Evolutionary conservation across 306 rosid genomes (phyloP).

Genomic region (Chamaecrista fasciculata): DNA sequence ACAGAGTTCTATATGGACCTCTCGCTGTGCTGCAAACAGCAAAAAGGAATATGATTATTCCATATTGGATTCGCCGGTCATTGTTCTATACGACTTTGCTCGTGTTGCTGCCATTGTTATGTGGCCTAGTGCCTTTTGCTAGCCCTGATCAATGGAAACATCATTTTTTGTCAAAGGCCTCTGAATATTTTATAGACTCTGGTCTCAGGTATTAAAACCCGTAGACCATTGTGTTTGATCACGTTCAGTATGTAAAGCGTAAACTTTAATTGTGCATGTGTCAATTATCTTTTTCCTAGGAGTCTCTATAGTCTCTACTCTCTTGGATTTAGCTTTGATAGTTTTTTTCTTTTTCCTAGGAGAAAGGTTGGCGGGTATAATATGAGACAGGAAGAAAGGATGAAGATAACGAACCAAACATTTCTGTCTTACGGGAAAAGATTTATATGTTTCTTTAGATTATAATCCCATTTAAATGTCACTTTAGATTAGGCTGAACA

Average conservation of each 20-base stretch:
- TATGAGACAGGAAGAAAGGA: too few relatives aligned
- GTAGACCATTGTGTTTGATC: background rate
- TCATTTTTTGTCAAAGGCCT: slow-evolving; percentile 39
- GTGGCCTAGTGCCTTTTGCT: slow-evolving; percentile 88
- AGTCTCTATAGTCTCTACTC: too few relatives aligned
- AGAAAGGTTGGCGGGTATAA: too few relatives aligned
- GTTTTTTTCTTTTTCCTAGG: too few relatives aligned
- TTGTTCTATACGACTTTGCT: slow-evolving; percentile 47
- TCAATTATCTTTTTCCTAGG: too few relatives aligned
- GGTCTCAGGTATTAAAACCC: slow-evolving; percentile 1
- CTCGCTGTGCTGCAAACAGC: slow-evolving; percentile 31
- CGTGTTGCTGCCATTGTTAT: slow-evolving; percentile 56
- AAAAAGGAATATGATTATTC: slow-evolving; percentile 31
- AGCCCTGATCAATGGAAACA: slow-evolving; percentile 67
- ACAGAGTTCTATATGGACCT: slow-evolving; percentile 60
- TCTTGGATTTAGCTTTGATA: too few relatives aligned
- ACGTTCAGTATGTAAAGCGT: background rate
- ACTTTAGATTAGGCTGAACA: too few relatives aligned
- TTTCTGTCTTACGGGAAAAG: too few relatives aligned
- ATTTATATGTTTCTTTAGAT: too few relatives aligned
- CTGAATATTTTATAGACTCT: slow-evolving; percentile 1
- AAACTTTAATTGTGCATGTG: background rate
- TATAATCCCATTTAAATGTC: too few relatives aligned
- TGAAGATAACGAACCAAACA: too few relatives aligned
- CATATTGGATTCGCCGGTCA: slow-evolving; percentile 61